Conservation (phyloP, 2,329 filamentous ascomycete species). For the Fusarium mangiferae region DNA sequence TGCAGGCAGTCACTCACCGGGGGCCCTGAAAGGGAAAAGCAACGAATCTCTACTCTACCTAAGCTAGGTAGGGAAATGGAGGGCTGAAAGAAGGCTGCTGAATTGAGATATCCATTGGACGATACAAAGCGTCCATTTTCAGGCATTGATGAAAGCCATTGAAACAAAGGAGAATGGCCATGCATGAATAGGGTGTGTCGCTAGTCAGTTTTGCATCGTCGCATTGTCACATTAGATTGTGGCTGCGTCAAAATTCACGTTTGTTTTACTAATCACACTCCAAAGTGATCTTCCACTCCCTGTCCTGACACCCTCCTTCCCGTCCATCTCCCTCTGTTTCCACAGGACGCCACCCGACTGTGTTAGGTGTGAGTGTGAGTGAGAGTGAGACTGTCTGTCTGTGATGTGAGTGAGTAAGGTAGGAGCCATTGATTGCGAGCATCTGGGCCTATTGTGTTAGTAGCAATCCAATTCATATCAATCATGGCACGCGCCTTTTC, state of each 20-base stretch:
- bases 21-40: conserved; percentile 15
- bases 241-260: conserved; percentile 27
- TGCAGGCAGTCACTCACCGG: conserved; percentile 27
- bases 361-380: conserved; percentile 6
- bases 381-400: conserved; percentile 1
- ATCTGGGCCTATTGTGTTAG: conserved; percentile 4
- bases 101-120: conserved; percentile 10
- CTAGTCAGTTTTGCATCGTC: conserved; percentile 7
- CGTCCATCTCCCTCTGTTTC: conserved; percentile 22
- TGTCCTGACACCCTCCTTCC: conserved; percentile 20
- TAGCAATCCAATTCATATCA: conserved; percentile 31
- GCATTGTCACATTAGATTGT: conserved; percentile 28
- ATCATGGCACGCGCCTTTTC: conserved; percentile 21
- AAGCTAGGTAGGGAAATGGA: conserved; percentile 25
- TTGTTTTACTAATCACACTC: conserved; percentile 20
- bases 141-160: conserved; percentile 17
- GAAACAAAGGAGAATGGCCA: background rate
- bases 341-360: conserved; percentile 20
- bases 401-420: background rate
- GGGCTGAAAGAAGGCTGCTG: conserved; percentile 16
- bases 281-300: background rate
- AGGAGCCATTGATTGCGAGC: conserved; percentile 12
- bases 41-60: conserved; percentile 2
- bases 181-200: conserved; percentile 4
- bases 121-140: conserved; percentile 8